Conservation (phyloP, 2,329 filamentous ascomycete species). For the Podosphaera aphanis region DNA sequence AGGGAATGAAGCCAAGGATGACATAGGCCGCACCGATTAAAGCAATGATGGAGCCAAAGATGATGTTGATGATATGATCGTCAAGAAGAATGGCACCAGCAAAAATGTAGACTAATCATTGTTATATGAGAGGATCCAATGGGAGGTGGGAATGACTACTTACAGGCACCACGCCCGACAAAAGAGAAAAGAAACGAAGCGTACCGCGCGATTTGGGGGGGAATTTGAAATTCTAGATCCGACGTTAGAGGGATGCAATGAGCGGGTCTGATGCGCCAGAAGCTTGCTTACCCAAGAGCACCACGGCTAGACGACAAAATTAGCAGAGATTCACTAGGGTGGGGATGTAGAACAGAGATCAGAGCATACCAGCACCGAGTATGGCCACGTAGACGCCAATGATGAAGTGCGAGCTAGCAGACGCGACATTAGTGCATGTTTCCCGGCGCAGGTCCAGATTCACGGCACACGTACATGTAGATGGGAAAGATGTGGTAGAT, state of each 20-base stretch:
- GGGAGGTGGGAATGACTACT: slow-evolving; percentile 19
- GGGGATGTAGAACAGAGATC: background rate
- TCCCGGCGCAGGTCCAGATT: background rate
- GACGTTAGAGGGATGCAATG: slow-evolving; percentile 2
- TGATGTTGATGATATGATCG: slow-evolving; percentile 37
- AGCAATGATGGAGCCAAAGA: slow-evolving; percentile 58
- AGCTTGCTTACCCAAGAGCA: slow-evolving; percentile 33
- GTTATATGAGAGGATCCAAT: slow-evolving; percentile 6
- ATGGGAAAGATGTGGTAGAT: slow-evolving; percentile 45
- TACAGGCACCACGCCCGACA: slow-evolving; percentile 83
- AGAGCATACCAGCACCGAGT: slow-evolving; percentile 55
- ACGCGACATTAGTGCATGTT: background rate
- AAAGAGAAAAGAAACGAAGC: slow-evolving; percentile 97
- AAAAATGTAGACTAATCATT: slow-evolving; percentile 69
- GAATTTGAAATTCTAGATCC: slow-evolving; percentile 64
- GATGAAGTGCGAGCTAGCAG: slow-evolving; percentile 42
- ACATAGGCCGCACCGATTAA: slow-evolving; percentile 58
- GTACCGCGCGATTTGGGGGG: slow-evolving; percentile 77
- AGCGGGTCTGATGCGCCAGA: background rate
- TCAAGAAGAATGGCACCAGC: slow-evolving; percentile 68
- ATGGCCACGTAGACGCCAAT: slow-evolving; percentile 72
- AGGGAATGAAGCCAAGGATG: slow-evolving; percentile 52
- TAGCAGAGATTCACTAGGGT: slow-evolving; percentile 5
- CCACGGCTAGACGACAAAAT: slow-evolving; percentile 30
- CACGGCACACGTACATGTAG: slow-evolving; percentile 28